phyloP scores from a whole-genome alignment of 2,329 filamentous ascomycete species.

The Pyrenochaeta sp. region DNA sequence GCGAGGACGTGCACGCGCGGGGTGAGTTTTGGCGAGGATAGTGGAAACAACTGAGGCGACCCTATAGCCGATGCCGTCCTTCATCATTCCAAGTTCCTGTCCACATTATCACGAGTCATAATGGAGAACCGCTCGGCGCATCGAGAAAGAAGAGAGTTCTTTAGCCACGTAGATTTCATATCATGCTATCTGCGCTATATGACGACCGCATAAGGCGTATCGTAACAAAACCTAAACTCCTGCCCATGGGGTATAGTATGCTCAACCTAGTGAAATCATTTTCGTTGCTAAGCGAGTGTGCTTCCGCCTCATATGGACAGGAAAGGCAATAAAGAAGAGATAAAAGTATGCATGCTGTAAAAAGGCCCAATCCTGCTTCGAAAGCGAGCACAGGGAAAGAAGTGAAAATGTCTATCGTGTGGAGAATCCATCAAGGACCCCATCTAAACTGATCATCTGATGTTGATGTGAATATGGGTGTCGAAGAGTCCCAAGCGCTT shows the following conservation, averaged over 20 bases:
- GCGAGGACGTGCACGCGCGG: slow-evolving; percentile 25
- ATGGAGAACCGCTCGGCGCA: not conserved
- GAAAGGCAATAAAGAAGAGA: slow-evolving; percentile 17
- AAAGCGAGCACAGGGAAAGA: slow-evolving; percentile 22
- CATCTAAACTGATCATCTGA: not conserved
- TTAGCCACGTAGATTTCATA: slow-evolving; percentile 2
- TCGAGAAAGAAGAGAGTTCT: not conserved
- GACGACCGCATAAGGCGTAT: not conserved
- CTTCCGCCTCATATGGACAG: slow-evolving; percentile 18
- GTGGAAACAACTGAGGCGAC: too few species aligned
- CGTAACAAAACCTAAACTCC: slow-evolving; percentile 14
- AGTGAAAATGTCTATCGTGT: slow-evolving; percentile 19
- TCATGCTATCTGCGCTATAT: slow-evolving; percentile 8
- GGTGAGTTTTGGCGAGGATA: slow-evolving; percentile 18
- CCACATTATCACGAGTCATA: not conserved
- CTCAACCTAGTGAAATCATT: slow-evolving; percentile 11
- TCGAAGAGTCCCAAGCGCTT: slow-evolving; percentile 6
- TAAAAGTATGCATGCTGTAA: slow-evolving; percentile 35
- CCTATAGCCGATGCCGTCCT: too few species aligned
- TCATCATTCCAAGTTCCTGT: not conserved
- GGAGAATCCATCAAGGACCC: slow-evolving; percentile 18
- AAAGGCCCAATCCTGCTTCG: slow-evolving; percentile 7
- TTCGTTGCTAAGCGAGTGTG: slow-evolving; percentile 24
- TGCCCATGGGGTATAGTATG: slow-evolving; percentile 25
- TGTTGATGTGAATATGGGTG: not conserved